Evolutionary conservation across 202 grass and related monocot genomes (phyloP), one percentile per base, ranked within the genome.

Genomic region (Digitaria exilis): DNA sequence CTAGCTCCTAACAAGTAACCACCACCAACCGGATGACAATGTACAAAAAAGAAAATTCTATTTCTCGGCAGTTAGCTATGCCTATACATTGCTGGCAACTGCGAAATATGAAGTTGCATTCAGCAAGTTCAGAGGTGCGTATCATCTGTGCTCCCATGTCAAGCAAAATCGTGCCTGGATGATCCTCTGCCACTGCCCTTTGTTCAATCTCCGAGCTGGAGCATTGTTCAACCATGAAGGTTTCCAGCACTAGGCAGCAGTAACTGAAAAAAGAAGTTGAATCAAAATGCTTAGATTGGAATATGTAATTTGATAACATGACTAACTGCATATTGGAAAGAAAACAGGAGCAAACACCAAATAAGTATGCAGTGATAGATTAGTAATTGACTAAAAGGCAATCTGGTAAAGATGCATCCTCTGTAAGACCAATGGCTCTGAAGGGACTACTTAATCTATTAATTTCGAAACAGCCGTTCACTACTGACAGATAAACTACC

Each of bases 1-100:
- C 52, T 75, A 84, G 21, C 62, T 84, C 50, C 81, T 63, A 88
- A 80, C 69, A 73, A 50, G 39, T 35, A 82, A 71, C 57, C 12
- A 59, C 56, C 56, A 59, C 52, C 52, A 28, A 34, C 42, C 51
- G 29, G 55, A 64, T 37, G 46, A 52, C 76, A 77, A 62, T 77
- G 54, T 84, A 76, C 81, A 80, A 43, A 41, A 37, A 25, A 35
- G 16, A 41, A n/a, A n/a, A n/a, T n/a, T 61, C 60, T 24, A 21
- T 25, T 22, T 51, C 59, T 58, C 3, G 0, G 39, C 10, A 80
- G 35, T 61, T 5, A 65, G 65, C 56, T 34, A 39, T 68, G 28
- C 76, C 4, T 21, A 56, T 45, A 65, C 56, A 41, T 63, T 73
- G 54, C 44, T 9, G 13, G 19, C 28, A 26, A 24, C 7, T 12